Percentiles rank a stretch among this genome's conserved stretches.
phyloP scores from a whole-genome alignment of 768 basidiomycete genomes.

The Mrakia blollopis region DNA sequence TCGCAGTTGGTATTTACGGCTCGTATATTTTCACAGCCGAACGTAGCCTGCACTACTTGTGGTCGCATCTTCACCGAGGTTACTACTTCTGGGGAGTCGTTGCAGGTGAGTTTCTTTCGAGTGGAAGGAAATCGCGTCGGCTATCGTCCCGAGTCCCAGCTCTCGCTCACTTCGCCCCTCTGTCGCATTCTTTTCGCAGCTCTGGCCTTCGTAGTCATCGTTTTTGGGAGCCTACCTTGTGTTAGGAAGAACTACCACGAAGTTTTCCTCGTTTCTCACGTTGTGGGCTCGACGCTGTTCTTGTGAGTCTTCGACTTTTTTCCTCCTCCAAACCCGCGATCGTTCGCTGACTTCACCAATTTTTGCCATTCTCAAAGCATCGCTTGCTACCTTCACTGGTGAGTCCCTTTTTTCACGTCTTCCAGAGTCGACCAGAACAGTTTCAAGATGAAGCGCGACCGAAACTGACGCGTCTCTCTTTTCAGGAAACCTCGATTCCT shows the following conservation, averaged over 20 bases:
- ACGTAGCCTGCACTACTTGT: background rate
- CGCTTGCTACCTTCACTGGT: slow-evolving; percentile 17
- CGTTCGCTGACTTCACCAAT: background rate
- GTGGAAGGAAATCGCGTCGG: background rate
- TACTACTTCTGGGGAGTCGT: slow-evolving; percentile 2
- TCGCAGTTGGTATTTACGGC: slow-evolving; percentile 8
- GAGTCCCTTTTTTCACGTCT: too few relatives aligned
- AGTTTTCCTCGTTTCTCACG: slow-evolving; percentile 18
- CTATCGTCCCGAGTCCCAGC: background rate
- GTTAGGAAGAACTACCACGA: slow-evolving; percentile 9
- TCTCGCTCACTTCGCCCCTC: background rate
- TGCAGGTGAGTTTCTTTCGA: background rate
- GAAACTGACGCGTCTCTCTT: too few relatives aligned
- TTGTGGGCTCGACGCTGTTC: slow-evolving; percentile 9
- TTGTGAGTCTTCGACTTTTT: background rate
- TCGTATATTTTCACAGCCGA: background rate
- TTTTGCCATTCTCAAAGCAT: background rate
- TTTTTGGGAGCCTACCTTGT: background rate
- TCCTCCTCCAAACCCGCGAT: background rate
- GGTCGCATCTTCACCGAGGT: background rate
- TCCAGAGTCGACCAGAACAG: too few relatives aligned
- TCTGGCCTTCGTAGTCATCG: background rate
- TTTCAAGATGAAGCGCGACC: background rate
- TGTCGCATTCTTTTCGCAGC: background rate
- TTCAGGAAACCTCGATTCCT: background rate